Percentiles rank a stretch among this genome's conserved stretches.
Conservation (phyloP, 1,284 basidiomycete species). For the Sphaerobolus stellatus region DNA sequence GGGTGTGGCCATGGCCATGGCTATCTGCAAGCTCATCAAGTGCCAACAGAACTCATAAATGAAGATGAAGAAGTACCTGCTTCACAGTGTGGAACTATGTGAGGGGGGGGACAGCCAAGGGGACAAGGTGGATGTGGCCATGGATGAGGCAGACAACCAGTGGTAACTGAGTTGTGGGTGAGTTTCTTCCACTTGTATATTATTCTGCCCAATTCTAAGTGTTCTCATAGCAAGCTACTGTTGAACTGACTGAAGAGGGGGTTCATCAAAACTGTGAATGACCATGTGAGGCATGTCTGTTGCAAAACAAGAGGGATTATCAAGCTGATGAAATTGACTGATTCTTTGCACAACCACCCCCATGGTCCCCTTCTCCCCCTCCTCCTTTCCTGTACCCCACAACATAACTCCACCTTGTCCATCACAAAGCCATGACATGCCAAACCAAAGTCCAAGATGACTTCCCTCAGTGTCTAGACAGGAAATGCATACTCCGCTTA, state of each 20-base stretch:
- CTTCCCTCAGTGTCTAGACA: neutral
- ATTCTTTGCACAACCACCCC: neutral
- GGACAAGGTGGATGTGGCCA: neutral
- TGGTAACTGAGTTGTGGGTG: neutral
- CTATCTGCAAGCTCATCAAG: neutral
- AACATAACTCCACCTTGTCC: neutral
- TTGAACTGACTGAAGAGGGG: neutral
- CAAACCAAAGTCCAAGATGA: neutral
- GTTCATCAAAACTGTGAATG: neutral
- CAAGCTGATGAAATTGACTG: neutral
- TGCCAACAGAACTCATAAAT: no score
- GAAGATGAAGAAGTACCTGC: neutral
- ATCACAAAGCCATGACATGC: neutral
- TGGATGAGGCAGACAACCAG: neutral
- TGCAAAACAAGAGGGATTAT: neutral
- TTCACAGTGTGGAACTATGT: neutral
- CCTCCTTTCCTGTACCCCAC: neutral
- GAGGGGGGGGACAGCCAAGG: neutral
- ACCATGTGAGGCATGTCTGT: neutral
- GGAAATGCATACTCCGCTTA: neutral
- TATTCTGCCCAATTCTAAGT: neutral
- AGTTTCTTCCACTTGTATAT: neutral
- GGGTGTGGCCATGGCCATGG: neutral
- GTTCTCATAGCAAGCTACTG: neutral
- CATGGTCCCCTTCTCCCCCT: neutral